Percentiles rank a stretch among this genome's conserved stretches.
These are phyloP conservation scores for Diatrype stigma DNA, from an alignment of 2,329 filamentous ascomycete species.

Conservation along the genomic window DNA sequence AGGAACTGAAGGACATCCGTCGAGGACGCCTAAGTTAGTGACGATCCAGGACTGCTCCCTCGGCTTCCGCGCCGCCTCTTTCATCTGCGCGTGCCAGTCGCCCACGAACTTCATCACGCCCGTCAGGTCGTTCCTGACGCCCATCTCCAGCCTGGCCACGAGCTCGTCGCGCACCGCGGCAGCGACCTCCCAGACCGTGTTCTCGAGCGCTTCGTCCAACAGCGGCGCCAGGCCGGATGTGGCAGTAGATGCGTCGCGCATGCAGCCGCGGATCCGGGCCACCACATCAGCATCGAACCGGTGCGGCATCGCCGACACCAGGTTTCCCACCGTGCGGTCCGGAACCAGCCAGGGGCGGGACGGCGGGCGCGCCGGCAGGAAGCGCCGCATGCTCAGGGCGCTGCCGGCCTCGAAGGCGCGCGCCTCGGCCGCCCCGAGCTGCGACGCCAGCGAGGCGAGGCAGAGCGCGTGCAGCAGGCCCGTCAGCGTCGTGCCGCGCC, in stretches of 20 bases:
- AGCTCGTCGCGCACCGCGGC: slow-evolving; percentile 24
- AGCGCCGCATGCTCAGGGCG: slow-evolving; percentile 13
- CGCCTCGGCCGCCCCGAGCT: slow-evolving; percentile 5
- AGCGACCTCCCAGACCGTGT: slow-evolving; percentile 15
- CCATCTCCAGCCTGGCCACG: slow-evolving; percentile 18
- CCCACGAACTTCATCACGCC: slow-evolving; percentile 26
- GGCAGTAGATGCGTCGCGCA: no score
- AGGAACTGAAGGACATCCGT: no score
- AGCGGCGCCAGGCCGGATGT: no score
- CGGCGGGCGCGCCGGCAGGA: slow-evolving; percentile 7
- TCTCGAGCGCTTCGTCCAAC: slow-evolving; percentile 4
- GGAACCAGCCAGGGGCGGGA: slow-evolving; percentile 5
- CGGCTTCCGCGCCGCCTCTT: slow-evolving; percentile 19
- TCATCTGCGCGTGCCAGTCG: slow-evolving; percentile 27
- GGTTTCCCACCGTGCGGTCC: slow-evolving; percentile 15
- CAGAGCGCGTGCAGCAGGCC: slow-evolving; percentile 14
- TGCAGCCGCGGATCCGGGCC: slow-evolving; percentile 4
- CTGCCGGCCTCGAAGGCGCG: slow-evolving; percentile 11
- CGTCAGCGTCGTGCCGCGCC: slow-evolving; percentile 16
- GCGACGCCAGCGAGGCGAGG: slow-evolving; percentile 7
- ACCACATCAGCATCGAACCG: slow-evolving; percentile 12
- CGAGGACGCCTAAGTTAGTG: slow-evolving; percentile 29
- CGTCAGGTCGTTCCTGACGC: slow-evolving; percentile 28
- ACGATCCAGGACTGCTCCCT: slow-evolving; percentile 27
- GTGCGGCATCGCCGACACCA: slow-evolving; percentile 14